Conservation (phyloP, 208 protist genomes). For the Leishmania aethiopica region DNA sequence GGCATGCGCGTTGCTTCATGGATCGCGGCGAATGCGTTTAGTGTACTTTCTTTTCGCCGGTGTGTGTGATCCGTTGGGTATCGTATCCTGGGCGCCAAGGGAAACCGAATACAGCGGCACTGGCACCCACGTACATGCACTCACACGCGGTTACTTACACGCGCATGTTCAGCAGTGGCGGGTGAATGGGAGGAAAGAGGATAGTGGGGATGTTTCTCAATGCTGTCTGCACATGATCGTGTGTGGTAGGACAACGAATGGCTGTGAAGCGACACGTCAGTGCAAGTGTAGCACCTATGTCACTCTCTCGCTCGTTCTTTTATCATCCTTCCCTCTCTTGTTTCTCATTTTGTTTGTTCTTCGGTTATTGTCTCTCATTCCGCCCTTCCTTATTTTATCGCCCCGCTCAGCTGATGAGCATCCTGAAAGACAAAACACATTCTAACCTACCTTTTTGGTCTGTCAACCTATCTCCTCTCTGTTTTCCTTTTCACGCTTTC, state of each 20-base stretch:
- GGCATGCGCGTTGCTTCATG: not conserved
- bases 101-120: not conserved
- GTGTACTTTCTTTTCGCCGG: not conserved
- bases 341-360: not conserved
- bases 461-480: not conserved
- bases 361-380: not conserved
- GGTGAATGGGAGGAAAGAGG: constrained; percentile 3
- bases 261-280: not conserved
- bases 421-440: not conserved
- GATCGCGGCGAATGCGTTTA: not conserved
- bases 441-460: not conserved
- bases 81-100: not conserved
- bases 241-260: not conserved
- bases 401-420: not conserved
- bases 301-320: not conserved
- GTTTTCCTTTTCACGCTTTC: not conserved
- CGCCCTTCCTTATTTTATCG: not conserved
- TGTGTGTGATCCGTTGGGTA: not conserved
- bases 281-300: not conserved
- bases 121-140: not conserved
- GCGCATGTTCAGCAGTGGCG: not conserved
- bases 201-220: not conserved
- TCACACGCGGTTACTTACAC: not conserved
- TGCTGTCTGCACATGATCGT: not conserved
- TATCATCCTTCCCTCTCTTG: not conserved